Base-by-base conservation (phyloP, 169 alveolate species). In the Babesia bovis region DNA sequence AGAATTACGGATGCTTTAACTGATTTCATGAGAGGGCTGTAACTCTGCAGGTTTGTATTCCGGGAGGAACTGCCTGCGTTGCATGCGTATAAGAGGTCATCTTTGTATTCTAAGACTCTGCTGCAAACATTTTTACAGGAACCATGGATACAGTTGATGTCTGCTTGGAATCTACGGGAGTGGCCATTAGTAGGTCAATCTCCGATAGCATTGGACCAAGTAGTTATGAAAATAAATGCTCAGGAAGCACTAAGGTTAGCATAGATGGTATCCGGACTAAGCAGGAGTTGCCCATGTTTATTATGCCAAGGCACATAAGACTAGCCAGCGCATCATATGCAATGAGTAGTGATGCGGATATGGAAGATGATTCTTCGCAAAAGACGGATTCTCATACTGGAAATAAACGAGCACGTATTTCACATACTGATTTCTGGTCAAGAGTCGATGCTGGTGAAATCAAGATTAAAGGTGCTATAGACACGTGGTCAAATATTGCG, bases 391-490 rank as follows among this genome's bases (percentile, higher is more conserved):
- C 47, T 15, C n/a, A 4, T 4, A 3, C 3, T 0, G 60, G 60
- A 12, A 63, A 35, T 36, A 63, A 63, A 47, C n/a, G 73, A 33
- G 49, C 47, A 0, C 73, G 73, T 23, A 63, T n/a, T 35, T 26
- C 60, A 38, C 38, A 63, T 12, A 35, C 3, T 5, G 83, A 69
- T 23, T 78, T 78, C 35, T 81, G 88, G 88, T 50, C 79, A 12
- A 45, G 88, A 5, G 82, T 78, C 21, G 87, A 78, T 32, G 23
- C 67, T 6, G 69, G 75, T 26, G 82, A 78, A 28, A 78, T 78
- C n/a, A 52, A 58, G 12, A 68, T 76, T 13, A 52, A 60, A 17
- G 21, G 7, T 9, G 26, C 63, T 21, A 6, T 71, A 12, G 66
- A 69, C 10, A 56, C 47, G 51, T 69, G 69, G 61, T 49, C 58